Base-by-base conservation (phyloP, 164 flowering plant species). In the Stephania yunnanensis region DNA sequence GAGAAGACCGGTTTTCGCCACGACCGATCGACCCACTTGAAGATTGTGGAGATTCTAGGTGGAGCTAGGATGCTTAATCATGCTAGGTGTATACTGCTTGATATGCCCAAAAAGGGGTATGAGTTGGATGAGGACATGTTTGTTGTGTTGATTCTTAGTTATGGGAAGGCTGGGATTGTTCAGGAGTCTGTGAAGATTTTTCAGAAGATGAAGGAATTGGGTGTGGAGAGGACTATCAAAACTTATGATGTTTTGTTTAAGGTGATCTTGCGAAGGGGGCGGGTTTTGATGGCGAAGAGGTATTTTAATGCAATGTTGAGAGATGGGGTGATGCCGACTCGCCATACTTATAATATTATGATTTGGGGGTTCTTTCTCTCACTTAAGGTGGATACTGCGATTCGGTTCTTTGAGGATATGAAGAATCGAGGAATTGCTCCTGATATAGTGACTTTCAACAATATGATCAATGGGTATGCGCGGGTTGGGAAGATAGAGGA, bases 141-240 rank as follows among this genome's bases (percentile, higher is more conserved):
- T 80, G 84, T 89, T 58, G 67, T 84, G 67, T 61, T 95, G 78
- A 91, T 95, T 75, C 89, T 88, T 20, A 84, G 94, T 72, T 95
- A 95, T 76, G 98, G 97, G 5, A 86, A 88, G 71, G 90, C 89
- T 11, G 97, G 98, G 22, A 95, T 95, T 74, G 93, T 95, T 78
- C 99, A 95, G 75, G 99, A 95, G 80, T 79, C 91, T 76, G 98
- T 95, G 0, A 93, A 93, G 79, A 69, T 93, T 19, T 93, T 95
- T 78, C 75, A 80, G 75, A 90, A 84, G 65, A 92, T 93, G 99
- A 87, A 87, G 82, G 94, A 91, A 69, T 80, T 92, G 81, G 90
- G 93, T 42, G 87, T 95, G 9, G 81, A 85, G 73, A 83, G 93
- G 76, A 87, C 84, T 19, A 58, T 83, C 0, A 87, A 86, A 71